Conservation (phyloP, 73 alveolate genomes). For the Symbiodinium pilosum region DNA sequence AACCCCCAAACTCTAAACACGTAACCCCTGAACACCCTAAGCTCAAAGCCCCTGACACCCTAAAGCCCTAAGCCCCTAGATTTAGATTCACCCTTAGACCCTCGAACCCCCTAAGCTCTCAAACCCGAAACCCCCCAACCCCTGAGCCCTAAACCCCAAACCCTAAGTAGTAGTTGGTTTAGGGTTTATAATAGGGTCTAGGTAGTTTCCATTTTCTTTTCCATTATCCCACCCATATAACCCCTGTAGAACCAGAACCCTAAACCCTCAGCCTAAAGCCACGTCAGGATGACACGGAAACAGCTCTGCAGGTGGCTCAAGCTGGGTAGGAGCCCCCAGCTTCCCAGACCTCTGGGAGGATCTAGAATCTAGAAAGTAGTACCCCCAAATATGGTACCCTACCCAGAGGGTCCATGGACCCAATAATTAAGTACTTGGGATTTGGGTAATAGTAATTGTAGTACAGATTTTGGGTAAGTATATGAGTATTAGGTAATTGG, state of each 20-base stretch:
- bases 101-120: neutral
- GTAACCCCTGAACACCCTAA: neutral
- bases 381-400: no score
- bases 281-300: constrained; percentile 85
- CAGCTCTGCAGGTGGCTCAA: constrained; percentile 77
- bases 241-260: no score
- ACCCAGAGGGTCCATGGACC: no score
- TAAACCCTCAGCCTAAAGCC: neutral
- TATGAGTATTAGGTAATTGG: no score
- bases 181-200: no score
- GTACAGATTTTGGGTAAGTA: no score
- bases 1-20: neutral
- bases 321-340: constrained; percentile 2
- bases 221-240: no score
- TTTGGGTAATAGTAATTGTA: no score
- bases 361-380: no score
- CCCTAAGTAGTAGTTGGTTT: neutral
- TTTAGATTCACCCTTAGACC: no score
- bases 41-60: neutral
- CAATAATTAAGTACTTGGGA: no score
- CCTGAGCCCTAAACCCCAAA: neutral
- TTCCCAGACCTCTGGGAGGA: neutral
- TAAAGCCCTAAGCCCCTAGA: neutral
- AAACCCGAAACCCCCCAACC: neutral
- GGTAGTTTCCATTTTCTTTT: no score